Conservation (phyloP, 805 yeast genomes). For the Lachancea quebecensis region DNA sequence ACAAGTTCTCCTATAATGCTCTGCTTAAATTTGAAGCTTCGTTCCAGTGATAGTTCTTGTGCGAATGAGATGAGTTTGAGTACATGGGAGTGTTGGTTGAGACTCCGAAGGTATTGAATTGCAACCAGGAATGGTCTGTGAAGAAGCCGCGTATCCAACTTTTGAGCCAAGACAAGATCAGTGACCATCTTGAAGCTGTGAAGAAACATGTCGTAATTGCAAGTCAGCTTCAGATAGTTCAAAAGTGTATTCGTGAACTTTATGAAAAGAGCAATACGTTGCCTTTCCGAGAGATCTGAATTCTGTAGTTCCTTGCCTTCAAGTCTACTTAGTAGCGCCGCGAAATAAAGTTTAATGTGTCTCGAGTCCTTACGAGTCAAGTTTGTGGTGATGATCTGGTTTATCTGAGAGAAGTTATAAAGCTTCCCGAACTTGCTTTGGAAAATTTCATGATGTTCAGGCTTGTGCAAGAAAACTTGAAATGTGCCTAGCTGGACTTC, state of each 20-base stretch:
- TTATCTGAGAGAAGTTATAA: constrained; percentile 19
- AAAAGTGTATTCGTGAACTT: constrained; percentile 20
- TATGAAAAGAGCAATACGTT: constrained; percentile 10
- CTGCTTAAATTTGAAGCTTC: constrained; percentile 16
- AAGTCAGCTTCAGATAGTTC: constrained; percentile 13
- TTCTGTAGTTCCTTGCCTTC: constrained; percentile 6
- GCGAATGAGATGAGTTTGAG: constrained; percentile 17
- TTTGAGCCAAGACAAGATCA: constrained; percentile 6
- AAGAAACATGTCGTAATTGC: constrained; percentile 19
- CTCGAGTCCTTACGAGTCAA: constrained; percentile 15
- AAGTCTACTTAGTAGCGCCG: constrained; percentile 18
- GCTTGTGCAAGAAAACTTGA: constrained; percentile 18
- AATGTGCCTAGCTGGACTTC: constrained; percentile 25
- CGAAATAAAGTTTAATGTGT: constrained; percentile 16
- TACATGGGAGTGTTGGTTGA: constrained; percentile 23
- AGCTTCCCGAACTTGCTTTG: constrained; percentile 17
- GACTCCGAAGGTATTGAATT: constrained; percentile 12
- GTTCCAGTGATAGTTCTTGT: constrained; percentile 8
- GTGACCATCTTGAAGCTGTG: constrained; percentile 13
- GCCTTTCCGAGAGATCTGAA: not conserved
- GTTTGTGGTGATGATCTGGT: constrained; percentile 12
- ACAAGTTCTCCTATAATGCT: constrained; percentile 18
- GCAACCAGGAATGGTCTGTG: constrained; percentile 15
- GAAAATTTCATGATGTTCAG: constrained; percentile 11
- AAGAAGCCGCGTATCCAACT: constrained; percentile 7